These are phyloP conservation scores for Entonaema liquescens DNA, from an alignment of 495 filamentous ascomycete species.

Conservation along the genomic window DNA sequence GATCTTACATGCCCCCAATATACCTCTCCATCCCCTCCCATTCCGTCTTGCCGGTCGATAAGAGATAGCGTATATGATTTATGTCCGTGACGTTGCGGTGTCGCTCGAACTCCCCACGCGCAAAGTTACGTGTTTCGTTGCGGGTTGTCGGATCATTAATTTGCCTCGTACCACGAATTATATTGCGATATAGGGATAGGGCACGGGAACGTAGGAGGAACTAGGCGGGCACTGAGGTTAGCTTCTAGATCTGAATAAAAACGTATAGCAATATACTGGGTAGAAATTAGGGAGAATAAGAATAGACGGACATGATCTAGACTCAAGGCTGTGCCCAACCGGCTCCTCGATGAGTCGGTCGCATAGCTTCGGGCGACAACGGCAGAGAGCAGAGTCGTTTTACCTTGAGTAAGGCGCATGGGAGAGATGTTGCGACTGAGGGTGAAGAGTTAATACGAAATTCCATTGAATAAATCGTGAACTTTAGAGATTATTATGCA, in stretches of 20 bases:
- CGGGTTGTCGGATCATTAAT: constrained; percentile 63
- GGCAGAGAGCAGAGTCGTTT: constrained; percentile 13
- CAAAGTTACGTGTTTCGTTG: constrained; percentile 74
- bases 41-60: constrained; percentile 66
- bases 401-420: constrained; percentile 26
- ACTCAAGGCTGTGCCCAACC: constrained; percentile 53
- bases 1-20: constrained; percentile 59
- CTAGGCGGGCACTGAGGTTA: constrained; percentile 47
- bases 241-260: neutral
- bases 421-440: neutral
- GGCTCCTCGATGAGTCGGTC: constrained; percentile 44
- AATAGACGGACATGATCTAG: constrained; percentile 58
- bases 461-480: neutral
- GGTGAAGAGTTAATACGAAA: constrained; percentile 1
- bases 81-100: constrained; percentile 75
- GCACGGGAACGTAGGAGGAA: constrained; percentile 67
- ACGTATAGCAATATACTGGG: neutral
- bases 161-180: constrained; percentile 59
- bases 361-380: constrained; percentile 53
- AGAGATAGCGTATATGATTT: constrained; percentile 63
- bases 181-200: constrained; percentile 65
- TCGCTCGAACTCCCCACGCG: constrained; percentile 78
- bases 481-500: neutral
- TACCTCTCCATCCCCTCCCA: constrained; percentile 68
- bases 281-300: neutral